A percentile compares a stretch with the other conserved stretches of the same genome.
These are phyloP conservation scores for Aurinia saxatilis DNA, from an alignment of 345 rosid genomes.

Conservation along the genomic window DNA sequence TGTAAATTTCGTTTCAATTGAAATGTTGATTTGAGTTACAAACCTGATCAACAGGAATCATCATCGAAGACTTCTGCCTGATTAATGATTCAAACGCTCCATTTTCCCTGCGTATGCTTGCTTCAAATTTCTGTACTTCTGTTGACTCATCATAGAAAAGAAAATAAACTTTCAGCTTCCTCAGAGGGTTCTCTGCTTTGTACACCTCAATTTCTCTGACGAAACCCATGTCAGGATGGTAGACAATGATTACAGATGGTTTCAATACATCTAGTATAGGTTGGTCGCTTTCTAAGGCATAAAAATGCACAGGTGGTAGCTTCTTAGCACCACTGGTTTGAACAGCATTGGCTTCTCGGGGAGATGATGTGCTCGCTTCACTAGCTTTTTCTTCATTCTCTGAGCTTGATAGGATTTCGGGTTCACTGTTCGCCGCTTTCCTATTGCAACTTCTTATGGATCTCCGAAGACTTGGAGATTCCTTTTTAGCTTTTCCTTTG, in stretches of 20 bases:
- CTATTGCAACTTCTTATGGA: slow-evolving; percentile 29
- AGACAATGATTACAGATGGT: slow-evolving; percentile 78
- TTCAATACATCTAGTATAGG: slow-evolving; percentile 71
- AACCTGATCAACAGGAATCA: slow-evolving; percentile 95
- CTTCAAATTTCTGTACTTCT: slow-evolving; percentile 92
- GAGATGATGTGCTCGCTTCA: slow-evolving; percentile 25
- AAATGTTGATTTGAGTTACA: slow-evolving; percentile 1
- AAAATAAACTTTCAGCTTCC: slow-evolving; percentile 74
- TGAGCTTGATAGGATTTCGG: slow-evolving; percentile 27
- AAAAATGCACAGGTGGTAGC: slow-evolving; percentile 69
- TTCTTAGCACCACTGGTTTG: slow-evolving; percentile 25
- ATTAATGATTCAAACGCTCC: slow-evolving; percentile 94
- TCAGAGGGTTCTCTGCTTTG: slow-evolving; percentile 84
- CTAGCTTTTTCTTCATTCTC: slow-evolving; percentile 32
- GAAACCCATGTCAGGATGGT: slow-evolving; percentile 82
- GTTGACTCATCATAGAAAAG: slow-evolving; percentile 90
- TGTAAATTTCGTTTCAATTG: not conserved
- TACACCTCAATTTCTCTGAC: slow-evolving; percentile 92
- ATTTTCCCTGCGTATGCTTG: slow-evolving; percentile 87
- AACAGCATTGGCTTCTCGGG: slow-evolving; percentile 13
- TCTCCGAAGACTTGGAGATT: slow-evolving; percentile 15
- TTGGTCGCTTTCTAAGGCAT: slow-evolving; percentile 72
- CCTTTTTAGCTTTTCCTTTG: slow-evolving; percentile 48
- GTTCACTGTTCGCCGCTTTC: slow-evolving; percentile 23
- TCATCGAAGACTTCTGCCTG: slow-evolving; percentile 92